Base-by-base conservation (phyloP, 2,329 filamentous ascomycete species). In the Xylariaceae sp. region DNA sequence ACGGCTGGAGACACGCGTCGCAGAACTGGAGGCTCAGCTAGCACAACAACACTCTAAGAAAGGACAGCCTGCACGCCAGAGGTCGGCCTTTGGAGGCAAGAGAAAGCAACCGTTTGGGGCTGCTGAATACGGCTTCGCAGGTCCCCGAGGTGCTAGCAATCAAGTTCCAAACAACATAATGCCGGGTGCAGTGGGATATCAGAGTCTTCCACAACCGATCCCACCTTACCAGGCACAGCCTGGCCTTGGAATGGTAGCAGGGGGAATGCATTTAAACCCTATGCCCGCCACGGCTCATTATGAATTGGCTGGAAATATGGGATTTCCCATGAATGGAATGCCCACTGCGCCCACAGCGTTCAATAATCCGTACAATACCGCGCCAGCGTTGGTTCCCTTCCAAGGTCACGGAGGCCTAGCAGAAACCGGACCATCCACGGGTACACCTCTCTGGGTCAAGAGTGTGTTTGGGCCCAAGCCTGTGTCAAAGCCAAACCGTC, bases 391-490 rank as follows among this genome's bases (percentile, higher is more conserved):
- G 16, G 9, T 26, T 22, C 47, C 53, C 8, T 43, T 54, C 19
- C 37, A 15, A 40, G 34, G 47, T 26, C 26, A 21, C 7, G 48
- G 26, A 26, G 26, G 26, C 32, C 32, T 13, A 34, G 9, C 32
- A 5, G 13, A 13, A 15, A 9, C 9, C 9, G 9, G 8, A 10
- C 30, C 13, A 34, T 34, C 30, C 30, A 34, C 56, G 10, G 53
- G 51, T 7, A 47, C 53, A n/a, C 12, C 53, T 19, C 37, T 46
- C 13, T 61, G 59, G 59, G 57, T 58, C 21, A 63, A 65, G 55
- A 63, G 53, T 29, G 46, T 53, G 16, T 65, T 66, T 46, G 66
- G 67, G 6, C 67, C 67, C 2, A 69, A 67, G 60, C 67, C 67
- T 1, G 66, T 69, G 0, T 59, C 57, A 13, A 70, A 70, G 51